These are phyloP conservation scores for Tolypocladium amazonense DNA, from an alignment of 2,329 filamentous ascomycete genomes.

Conservation along the genomic window DNA sequence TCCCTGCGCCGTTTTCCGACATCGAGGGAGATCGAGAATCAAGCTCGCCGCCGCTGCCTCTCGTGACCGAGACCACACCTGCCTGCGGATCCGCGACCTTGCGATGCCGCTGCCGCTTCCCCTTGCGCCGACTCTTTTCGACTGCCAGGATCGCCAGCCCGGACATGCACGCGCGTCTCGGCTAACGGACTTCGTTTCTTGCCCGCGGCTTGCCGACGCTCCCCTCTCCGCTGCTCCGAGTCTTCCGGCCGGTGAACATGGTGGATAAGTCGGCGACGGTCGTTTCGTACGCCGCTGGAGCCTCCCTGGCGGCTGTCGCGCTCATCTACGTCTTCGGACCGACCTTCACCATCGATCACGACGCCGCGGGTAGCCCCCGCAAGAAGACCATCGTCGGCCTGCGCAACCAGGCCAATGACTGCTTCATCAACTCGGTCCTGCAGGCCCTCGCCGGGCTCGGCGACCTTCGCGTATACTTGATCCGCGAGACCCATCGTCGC, in stretches of 20 bases:
- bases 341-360: slow-evolving; percentile 89
- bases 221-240: not conserved
- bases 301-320: slow-evolving; percentile 86
- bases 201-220: not conserved
- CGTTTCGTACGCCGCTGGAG: slow-evolving; percentile 88
- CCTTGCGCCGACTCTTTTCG: not conserved
- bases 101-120: not conserved
- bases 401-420: slow-evolving; percentile 85
- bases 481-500: slow-evolving; percentile 79
- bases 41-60: not conserved
- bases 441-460: slow-evolving; percentile 86
- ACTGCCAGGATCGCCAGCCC: not conserved
- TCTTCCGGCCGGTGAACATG: slow-evolving; percentile 15
- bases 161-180: not conserved
- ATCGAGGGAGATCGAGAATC: not conserved
- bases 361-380: slow-evolving; percentile 49
- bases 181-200: not conserved
- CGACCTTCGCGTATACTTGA: slow-evolving; percentile 83
- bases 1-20: not conserved
- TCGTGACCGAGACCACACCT: not conserved
- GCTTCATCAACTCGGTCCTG: slow-evolving; percentile 92
- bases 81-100: not conserved
- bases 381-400: slow-evolving; percentile 87
- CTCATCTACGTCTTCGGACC: slow-evolving; percentile 96
- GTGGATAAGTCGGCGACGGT: slow-evolving; percentile 26